phyloP scores from a whole-genome alignment of 2,329 filamentous ascomycete genomes.

The Exophiala viscosa region DNA sequence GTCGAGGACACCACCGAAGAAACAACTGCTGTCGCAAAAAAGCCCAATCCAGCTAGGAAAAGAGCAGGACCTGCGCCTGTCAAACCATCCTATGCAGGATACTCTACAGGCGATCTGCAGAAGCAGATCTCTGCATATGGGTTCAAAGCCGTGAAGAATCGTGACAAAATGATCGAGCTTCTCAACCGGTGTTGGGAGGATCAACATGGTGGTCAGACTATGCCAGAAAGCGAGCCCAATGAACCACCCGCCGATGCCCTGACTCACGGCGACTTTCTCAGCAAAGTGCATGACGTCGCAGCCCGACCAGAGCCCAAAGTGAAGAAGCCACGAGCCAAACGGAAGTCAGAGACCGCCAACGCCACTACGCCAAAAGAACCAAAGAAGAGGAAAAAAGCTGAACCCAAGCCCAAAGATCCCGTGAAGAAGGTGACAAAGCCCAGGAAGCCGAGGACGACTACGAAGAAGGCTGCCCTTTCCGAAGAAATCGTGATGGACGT shows the following conservation, averaged over 20 bases:
- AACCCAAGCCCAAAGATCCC: slow-evolving; percentile 7
- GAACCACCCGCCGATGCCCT: slow-evolving; percentile 1
- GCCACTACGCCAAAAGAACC: slow-evolving; percentile 14
- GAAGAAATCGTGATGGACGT: slow-evolving; percentile 24
- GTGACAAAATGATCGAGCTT: slow-evolving; percentile 66
- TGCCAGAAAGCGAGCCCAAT: slow-evolving; percentile 15
- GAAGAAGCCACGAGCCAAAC: slow-evolving; percentile 21
- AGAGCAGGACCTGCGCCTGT: slow-evolving; percentile 2
- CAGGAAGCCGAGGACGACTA: slow-evolving; percentile 7
- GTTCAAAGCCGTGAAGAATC: slow-evolving; percentile 68
- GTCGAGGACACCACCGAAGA: neutral
- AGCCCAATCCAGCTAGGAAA: neutral
- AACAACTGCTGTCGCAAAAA: neutral
- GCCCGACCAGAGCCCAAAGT: slow-evolving; percentile 23
- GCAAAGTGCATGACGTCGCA: slow-evolving; percentile 26
- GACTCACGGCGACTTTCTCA: slow-evolving; percentile 27
- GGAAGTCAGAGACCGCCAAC: slow-evolving; percentile 13
- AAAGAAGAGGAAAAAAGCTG: slow-evolving; percentile 21
- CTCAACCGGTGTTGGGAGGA: slow-evolving; percentile 69
- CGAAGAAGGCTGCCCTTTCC: slow-evolving; percentile 5
- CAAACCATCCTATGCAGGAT: slow-evolving; percentile 58
- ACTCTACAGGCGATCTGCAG: slow-evolving; percentile 60
- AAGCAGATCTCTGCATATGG: slow-evolving; percentile 62
- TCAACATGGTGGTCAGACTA: slow-evolving; percentile 38
- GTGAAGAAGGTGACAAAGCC: slow-evolving; percentile 1